Base-by-base conservation (phyloP, 2,329 filamentous ascomycete genomes). In the Capronia epimyces region DNA sequence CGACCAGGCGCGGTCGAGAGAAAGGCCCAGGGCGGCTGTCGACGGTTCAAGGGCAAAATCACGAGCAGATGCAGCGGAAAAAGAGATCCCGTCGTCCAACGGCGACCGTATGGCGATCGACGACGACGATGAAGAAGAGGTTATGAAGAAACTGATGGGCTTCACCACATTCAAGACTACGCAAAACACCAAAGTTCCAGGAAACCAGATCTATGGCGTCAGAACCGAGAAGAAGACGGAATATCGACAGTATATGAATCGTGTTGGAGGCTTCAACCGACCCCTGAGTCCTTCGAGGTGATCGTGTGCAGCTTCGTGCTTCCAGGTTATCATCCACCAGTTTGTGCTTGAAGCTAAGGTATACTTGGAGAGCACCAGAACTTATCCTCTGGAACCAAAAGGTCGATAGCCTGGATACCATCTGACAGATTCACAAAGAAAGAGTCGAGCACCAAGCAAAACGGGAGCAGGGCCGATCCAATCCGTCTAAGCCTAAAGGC, bases 221-320 rank as follows among this genome's bases (percentile, higher is more conserved):
- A 76, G 84, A 60, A 96, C 93, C 76, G 89, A 93, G 72, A 96
- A 95, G 81, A 90, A 89, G 80, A 87, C 84, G 12, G 81, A 94
- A 74, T 97, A 96, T 65, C 79, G 93, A 61, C 93, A 98, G 78
- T 98, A 98, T 70, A 98, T 98, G 82, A 76, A 75, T 57, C 72
- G 73, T 57, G 58, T 67, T 24, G 73, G 73, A 50, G 73, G 73
- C 48, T 76, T 76, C 64, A 76, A 76, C 59, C 64, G 73, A 55
- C 73, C 73, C 22, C 66, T 76, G 58, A 75, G 72, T 62, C 73
- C 73, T 22, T 66, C 66, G 43, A 65, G 69, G 60, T 68, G 55
- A 66, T 52, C n/a, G 7, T 32, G 29, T n/a, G 29, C 29, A 12
- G 24, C 24, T 27, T 10, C n/a, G n/a, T 16, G 24, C 24, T 13